Evolutionary conservation across 2,329 filamentous ascomycete species (phyloP).

Genomic region (Pyricularia grisea): DNA sequence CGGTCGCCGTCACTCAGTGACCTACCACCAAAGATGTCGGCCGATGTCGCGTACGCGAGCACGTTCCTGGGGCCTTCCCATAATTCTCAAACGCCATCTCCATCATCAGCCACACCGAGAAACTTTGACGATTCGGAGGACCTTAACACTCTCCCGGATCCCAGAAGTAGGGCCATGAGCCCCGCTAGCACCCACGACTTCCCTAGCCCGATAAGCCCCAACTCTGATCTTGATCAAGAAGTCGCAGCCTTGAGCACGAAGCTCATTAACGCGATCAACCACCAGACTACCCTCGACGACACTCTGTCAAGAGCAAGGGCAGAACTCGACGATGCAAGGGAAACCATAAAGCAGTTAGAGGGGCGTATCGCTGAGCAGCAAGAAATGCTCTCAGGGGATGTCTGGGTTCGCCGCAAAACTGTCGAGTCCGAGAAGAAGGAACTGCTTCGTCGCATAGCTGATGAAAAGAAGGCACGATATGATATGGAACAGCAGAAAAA

Average conservation of each 20-base stretch:
- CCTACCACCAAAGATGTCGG: conserved; percentile 25
- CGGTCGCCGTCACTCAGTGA: conserved; percentile 25
- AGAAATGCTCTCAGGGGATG: conserved; percentile 61
- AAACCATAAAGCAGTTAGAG: conserved; percentile 61
- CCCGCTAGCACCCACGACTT: conserved; percentile 27
- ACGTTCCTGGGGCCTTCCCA: conserved; percentile 6
- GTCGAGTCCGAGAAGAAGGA: conserved; percentile 63
- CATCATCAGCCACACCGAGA: conserved; percentile 14
- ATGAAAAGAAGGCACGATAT: conserved; percentile 56
- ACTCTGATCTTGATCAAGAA: conserved; percentile 56
- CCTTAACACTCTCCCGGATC: conserved; percentile 62
- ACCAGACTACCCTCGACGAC: conserved; percentile 88
- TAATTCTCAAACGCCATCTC: background rate
- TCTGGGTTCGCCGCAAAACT: conserved; percentile 65
- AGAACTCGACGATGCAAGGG: conserved; percentile 66
- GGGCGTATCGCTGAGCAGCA: conserved; percentile 55
- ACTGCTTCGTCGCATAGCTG: conserved; percentile 47
- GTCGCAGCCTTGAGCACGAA: conserved; percentile 90
- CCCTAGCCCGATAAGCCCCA: conserved; percentile 25
- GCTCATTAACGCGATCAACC: conserved; percentile 93
- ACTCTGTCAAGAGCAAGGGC: conserved; percentile 72
- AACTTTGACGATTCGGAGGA: conserved; percentile 44
- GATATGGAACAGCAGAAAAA: conserved; percentile 72
- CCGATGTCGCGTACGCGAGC: conserved; percentile 13
- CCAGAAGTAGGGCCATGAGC: conserved; percentile 43